Conservation (phyloP, 805 yeast species). For the Lipomyces spencermartinsiae region DNA sequence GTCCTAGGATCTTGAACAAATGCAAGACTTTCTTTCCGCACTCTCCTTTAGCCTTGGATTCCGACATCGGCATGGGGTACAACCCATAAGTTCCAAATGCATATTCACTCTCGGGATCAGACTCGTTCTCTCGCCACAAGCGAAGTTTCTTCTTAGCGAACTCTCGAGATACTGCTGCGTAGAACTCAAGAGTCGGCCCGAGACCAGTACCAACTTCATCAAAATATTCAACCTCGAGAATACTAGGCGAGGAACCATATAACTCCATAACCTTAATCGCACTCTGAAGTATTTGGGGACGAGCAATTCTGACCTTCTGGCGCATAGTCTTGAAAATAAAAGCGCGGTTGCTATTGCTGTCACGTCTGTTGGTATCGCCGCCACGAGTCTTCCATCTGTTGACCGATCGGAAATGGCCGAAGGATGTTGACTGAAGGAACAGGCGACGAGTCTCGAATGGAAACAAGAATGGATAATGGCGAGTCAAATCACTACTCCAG, state of each 20-base stretch:
- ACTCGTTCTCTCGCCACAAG: slow-evolving; percentile 68
- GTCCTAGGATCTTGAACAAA: slow-evolving; percentile 73
- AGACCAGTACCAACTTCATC: slow-evolving; percentile 96
- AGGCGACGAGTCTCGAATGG: slow-evolving; percentile 81
- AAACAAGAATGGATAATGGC: slow-evolving; percentile 78
- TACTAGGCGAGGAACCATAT: slow-evolving; percentile 79
- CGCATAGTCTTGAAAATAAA: slow-evolving; percentile 75
- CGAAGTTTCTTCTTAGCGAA: slow-evolving; percentile 62
- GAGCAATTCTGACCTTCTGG: slow-evolving; percentile 77
- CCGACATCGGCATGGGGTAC: slow-evolving; percentile 70
- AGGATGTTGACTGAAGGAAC: slow-evolving; percentile 84
- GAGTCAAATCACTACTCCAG: slow-evolving; percentile 80
- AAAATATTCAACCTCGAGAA: slow-evolving; percentile 83
- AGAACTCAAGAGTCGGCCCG: slow-evolving; percentile 95
- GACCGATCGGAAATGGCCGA: slow-evolving; percentile 84
- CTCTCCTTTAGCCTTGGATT: slow-evolving; percentile 41
- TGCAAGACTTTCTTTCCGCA: slow-evolving; percentile 54
- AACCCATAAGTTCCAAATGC: slow-evolving; percentile 60
- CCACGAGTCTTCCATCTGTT: slow-evolving; percentile 69
- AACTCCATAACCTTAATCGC: slow-evolving; percentile 78
- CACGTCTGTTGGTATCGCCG: slow-evolving; percentile 12
- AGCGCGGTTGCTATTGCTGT: slow-evolving; percentile 35
- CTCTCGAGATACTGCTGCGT: slow-evolving; percentile 77
- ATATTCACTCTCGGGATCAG: slow-evolving; percentile 44
- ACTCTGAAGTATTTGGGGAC: slow-evolving; percentile 72